Conservation (phyloP, 2,329 filamentous ascomycete genomes). For the Curvularia hawaiiensis region DNA sequence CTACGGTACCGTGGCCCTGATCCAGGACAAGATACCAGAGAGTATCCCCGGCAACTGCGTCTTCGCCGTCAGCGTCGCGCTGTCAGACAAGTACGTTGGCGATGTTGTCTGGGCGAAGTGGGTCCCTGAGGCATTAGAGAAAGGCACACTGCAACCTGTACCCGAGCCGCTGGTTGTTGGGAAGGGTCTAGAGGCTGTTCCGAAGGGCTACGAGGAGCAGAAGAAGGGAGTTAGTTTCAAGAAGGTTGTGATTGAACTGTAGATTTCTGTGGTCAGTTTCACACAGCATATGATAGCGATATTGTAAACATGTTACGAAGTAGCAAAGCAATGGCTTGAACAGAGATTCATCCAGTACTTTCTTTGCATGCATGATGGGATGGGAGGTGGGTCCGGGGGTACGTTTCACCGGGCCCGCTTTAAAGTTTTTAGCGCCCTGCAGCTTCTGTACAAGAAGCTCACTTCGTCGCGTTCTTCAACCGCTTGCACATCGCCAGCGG, state of each 20-base stretch:
- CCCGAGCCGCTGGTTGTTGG: slow-evolving; percentile 39
- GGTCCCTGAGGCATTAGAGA: slow-evolving; percentile 39
- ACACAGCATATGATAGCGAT: not conserved
- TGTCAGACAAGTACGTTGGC: slow-evolving; percentile 34
- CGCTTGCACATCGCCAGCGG: slow-evolving; percentile 1
- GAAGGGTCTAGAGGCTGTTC: slow-evolving; percentile 35
- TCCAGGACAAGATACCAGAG: slow-evolving; percentile 24
- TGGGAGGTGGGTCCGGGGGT: slow-evolving; percentile 5
- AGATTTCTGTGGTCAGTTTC: not conserved
- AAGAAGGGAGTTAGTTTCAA: slow-evolving; percentile 42
- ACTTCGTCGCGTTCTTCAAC: slow-evolving; percentile 7
- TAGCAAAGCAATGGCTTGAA: not conserved
- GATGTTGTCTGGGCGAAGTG: slow-evolving; percentile 44
- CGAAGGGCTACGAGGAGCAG: slow-evolving; percentile 35
- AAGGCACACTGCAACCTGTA: slow-evolving; percentile 38
- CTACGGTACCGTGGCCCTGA: slow-evolving; percentile 35
- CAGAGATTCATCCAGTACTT: not conserved
- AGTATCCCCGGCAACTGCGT: slow-evolving; percentile 34
- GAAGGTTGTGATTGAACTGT: slow-evolving; percentile 41
- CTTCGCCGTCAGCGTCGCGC: slow-evolving; percentile 28
- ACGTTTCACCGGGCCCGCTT: slow-evolving; percentile 10
- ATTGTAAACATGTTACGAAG: not conserved
- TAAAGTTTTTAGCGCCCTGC: slow-evolving; percentile 15
- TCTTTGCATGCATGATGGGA: not conserved
- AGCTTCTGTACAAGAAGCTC: slow-evolving; percentile 2